Evolutionary conservation across 2,329 filamentous ascomycete species (phyloP), one percentile per base, ranked within the genome.

Genomic region (Waltergamsia citrina): DNA sequence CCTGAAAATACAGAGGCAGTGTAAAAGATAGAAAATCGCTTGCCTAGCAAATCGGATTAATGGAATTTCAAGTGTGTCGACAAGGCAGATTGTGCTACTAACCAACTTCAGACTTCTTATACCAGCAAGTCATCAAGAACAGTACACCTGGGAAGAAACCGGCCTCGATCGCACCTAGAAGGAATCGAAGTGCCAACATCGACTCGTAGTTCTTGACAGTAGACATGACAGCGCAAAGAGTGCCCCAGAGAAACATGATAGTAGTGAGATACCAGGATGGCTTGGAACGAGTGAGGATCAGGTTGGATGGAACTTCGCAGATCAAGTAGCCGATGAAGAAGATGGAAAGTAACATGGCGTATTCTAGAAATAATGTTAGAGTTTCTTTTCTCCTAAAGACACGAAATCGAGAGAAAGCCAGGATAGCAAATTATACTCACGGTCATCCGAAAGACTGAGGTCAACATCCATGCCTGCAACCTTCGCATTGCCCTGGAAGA

Each of bases 1-100:
- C 76, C 75, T 0, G 76, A 75, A 0, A 81, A 56, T 5, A 74
- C 65, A 0, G 69, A 67, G 2, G 69, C 71, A 1, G 67, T 71
- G 43, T 70, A 72, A 47, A 69, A 76, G 14, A 74, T 57, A 17
- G 65, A 67, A 40, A 75, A 74, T 7, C 71, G 60, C 44, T 72
- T 75, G 7, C 66, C 38, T 41, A 67, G 60, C 42, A n/a, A n/a
- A n/a, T n/a, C n/a, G n/a, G n/a, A n/a, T n/a, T n/a, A n/a, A n/a
- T n/a, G n/a, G n/a, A n/a, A n/a, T n/a, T n/a, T n/a, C n/a, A n/a
- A n/a, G n/a, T n/a, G n/a, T n/a, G n/a, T n/a, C n/a, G n/a, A n/a
- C n/a, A n/a, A n/a, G n/a, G n/a, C n/a, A n/a, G n/a, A n/a, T n/a
- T n/a, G n/a, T n/a, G n/a, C n/a, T n/a, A n/a, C n/a, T n/a, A n/a